Base-by-base conservation (phyloP, 805 yeast genomes). In the Candida methanosorbosa region DNA sequence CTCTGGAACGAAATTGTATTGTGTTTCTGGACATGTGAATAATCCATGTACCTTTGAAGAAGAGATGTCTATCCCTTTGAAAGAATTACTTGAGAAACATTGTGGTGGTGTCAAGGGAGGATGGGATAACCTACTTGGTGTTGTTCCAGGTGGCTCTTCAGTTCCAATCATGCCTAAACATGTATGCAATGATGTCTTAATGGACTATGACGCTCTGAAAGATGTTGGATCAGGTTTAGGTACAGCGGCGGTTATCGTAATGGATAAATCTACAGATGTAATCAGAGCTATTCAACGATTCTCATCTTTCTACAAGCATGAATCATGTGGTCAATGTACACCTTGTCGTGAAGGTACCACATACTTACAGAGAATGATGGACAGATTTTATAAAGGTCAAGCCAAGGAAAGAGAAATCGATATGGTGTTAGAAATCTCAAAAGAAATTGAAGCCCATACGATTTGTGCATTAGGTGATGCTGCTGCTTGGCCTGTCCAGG, bases 291-390 rank as follows among this genome's bases (percentile, higher is more conserved):
- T 85, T 56, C 94, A 85, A 62, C 72, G 95, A 60, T 74, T 85
- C 52, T 61, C 90, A 29, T 77, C 82, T 29, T 85, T 85, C 60
- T 85, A 83, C 68, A 82, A 81, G 66, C 95, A 85, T 63, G 95
- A 85, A 68, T 81, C 92, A 7, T 85, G 95, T 65, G 94, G 95
- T 39, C 95, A 85, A 65, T 85, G 95, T 67, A 85, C 95, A 4
- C 95, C 95, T 39, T 85, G 95, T 64, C 77, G 95, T 58, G 95
- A 85, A 64, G 95, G 95, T 38, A 84, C 95, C 29, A 80, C 94
- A 16, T 85, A 90, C 81, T 66, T 85, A 48, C 66, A 70, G 40
- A 81, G 75, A 62, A 78, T 83, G 75, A 85, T 85, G 95, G 81
- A 79, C 55, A 73, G 95, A 54, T 73, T 85, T 57, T 73, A 66